Evolutionary conservation across 768 basidiomycete genomes (phyloP), one percentile per base, ranked within the genome.

Genomic region (Dioszegia crocea): DNA sequence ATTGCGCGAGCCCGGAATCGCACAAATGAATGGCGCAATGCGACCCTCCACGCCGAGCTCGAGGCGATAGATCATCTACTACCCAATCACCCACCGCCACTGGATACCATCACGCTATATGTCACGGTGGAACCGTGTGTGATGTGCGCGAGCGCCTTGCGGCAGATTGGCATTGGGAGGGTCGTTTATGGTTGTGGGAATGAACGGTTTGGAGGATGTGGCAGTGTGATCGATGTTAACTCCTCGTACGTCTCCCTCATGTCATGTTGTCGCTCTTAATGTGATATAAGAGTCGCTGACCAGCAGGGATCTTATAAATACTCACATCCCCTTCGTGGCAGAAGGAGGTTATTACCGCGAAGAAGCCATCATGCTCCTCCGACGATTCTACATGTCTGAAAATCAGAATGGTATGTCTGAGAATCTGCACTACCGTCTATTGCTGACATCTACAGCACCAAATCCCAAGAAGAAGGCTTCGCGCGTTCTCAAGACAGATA

Each of bases 51-150:
- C 70, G 94, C 96, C 36, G 96, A 99, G 77, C 84, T 99, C 23
- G 96, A 96, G 76, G 93, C 94, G 1, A 91, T 98, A 67, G 91
- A 96, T 73, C 81, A 82, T 67, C 90, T 99, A 64, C 79, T 98
- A 12, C 80, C 84, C 0, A 82, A 87, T 72, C 78, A 78, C 36
- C 74, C 77, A 43, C 84, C 88, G 59, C 89, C 89, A 4, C 82
- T 99, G 17, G 81, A 82, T 0, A 81, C 84, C 10, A 93, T 90
- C 21, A 88, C 85, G 2, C 84, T 98, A 27, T 99, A 98, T 75
- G 96, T 98, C 51, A 99, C 96, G 4, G 96, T 99, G 53, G 94
- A 99, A 78, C 96, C 94, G 0, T 99, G 96, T 78, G 91, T 98
- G 75, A 98, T 98, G 96, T 99, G 96, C 65, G 91, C 92, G 12